Conservation (phyloP, 2,329 filamentous ascomycete species). For the Aspergillus pseudoglaucus region DNA sequence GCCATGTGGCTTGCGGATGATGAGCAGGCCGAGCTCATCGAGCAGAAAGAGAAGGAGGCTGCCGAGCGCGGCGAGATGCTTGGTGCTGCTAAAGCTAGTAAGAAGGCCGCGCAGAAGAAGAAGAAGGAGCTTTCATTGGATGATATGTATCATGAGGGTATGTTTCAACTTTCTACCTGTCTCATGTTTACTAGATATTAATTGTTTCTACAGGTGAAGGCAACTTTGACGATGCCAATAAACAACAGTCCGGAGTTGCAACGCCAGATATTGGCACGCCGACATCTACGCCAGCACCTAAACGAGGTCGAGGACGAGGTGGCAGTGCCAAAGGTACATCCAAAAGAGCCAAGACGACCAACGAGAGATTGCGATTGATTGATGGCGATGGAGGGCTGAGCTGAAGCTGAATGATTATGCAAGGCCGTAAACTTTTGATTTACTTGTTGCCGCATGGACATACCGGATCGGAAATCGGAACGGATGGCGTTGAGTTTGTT, state of each 20-base stretch:
- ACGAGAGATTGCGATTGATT: conserved; percentile 42
- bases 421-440: conserved; percentile 1
- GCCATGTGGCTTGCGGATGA: conserved; percentile 98
- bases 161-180: conserved; percentile 36
- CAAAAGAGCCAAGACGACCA: conserved; percentile 57
- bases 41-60: conserved; percentile 83
- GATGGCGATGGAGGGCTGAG: conserved; percentile 38
- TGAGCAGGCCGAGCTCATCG: conserved; percentile 89
- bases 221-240: conserved; percentile 80
- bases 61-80: conserved; percentile 61
- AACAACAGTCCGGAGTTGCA: conserved; percentile 76
- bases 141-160: conserved; percentile 99
- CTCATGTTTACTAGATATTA: conserved; percentile 5
- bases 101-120: conserved; percentile 55
- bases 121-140: conserved; percentile 63
- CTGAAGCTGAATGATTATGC: conserved; percentile 1
- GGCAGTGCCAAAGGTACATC: conserved; percentile 50
- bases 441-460: conserved; percentile 5
- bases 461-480: conserved; percentile 1
- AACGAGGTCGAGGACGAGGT: conserved; percentile 52
- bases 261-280: conserved; percentile 56
- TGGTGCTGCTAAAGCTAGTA: conserved; percentile 53
- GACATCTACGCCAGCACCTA: conserved; percentile 36
- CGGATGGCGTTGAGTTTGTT: conserved; percentile 7
- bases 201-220: conserved; percentile 67